These are phyloP conservation scores for Nicotiana otophora DNA, from an alignment of 257 asterid species.

Conservation along the genomic window DNA sequence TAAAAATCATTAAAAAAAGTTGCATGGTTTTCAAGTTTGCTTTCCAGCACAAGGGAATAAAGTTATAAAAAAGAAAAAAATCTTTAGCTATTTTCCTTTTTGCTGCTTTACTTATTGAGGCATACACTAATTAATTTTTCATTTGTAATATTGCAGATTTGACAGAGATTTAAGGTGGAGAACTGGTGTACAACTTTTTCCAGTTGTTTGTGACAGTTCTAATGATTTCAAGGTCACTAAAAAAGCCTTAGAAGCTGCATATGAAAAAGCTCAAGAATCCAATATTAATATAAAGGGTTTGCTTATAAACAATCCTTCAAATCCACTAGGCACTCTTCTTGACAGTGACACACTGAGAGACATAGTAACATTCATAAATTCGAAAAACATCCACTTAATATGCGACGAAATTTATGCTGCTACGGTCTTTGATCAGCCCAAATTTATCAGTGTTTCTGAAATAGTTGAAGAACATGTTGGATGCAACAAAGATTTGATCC, in stretches of 20 bases:
- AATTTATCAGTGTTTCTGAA: constrained; percentile 69
- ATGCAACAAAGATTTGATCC: constrained; percentile 51
- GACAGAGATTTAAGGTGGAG: constrained; percentile 87
- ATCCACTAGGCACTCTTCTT: constrained; percentile 71
- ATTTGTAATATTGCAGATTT: constrained; percentile 37
- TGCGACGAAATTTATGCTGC: constrained; percentile 89
- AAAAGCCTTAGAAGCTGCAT: constrained; percentile 54
- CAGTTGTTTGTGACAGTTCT: constrained; percentile 61
- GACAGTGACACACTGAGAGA: constrained; percentile 45
- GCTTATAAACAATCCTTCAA: constrained; percentile 78
- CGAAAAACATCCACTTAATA: constrained; percentile 54
- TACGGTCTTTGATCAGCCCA: constrained; percentile 63
- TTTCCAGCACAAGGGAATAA: too few species aligned
- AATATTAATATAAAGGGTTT: constrained; percentile 60
- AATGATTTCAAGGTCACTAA: constrained; percentile 55
- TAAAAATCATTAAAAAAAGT: too few species aligned
- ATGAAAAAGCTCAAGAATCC: constrained; percentile 43
- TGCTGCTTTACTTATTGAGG: background rate
- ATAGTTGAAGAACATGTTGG: constrained; percentile 29
- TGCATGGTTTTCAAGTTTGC: background rate
- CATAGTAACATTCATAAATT: constrained; percentile 34
- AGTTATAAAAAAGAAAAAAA: too few species aligned
- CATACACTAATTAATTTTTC: background rate
- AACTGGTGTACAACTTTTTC: constrained; percentile 54
- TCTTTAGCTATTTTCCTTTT: too few species aligned